phyloP scores from a whole-genome alignment of 331 rosid genomes.

The Saraca asoca region DNA sequence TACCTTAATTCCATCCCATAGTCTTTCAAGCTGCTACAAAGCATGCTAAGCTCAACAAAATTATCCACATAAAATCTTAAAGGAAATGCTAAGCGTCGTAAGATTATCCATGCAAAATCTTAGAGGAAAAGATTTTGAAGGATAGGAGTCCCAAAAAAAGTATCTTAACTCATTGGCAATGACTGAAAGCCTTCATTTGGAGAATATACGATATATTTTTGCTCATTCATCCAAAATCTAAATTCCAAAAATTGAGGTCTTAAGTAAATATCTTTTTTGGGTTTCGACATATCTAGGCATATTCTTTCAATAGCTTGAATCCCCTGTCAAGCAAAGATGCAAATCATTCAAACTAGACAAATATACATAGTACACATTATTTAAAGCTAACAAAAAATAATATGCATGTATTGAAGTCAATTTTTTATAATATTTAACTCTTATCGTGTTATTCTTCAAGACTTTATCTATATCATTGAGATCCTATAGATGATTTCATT shows the following conservation, averaged over 20 bases:
- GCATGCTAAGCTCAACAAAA: not conserved
- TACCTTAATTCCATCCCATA: constrained; percentile 10
- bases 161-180: not conserved
- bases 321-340: no score
- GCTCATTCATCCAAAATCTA: not conserved
- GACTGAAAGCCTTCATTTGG: not conserved
- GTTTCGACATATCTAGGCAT: not conserved
- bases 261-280: not conserved
- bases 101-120: not conserved
- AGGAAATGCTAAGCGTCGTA: not conserved
- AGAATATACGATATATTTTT: not conserved
- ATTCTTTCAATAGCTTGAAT: constrained; percentile 1
- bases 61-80: not conserved
- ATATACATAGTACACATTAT: no score
- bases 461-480: not conserved
- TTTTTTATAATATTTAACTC: no score
- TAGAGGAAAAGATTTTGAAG: not conserved
- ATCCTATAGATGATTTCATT: constrained; percentile 11
- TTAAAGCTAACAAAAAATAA: no score
- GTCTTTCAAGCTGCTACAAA: not conserved
- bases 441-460: not conserved
- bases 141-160: not conserved
- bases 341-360: not conserved
- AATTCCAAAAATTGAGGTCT: constrained; percentile 7
- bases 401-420: no score